Conservation (phyloP, 2,329 filamentous ascomycete species). For the Plectosphaerella cucumerina region DNA sequence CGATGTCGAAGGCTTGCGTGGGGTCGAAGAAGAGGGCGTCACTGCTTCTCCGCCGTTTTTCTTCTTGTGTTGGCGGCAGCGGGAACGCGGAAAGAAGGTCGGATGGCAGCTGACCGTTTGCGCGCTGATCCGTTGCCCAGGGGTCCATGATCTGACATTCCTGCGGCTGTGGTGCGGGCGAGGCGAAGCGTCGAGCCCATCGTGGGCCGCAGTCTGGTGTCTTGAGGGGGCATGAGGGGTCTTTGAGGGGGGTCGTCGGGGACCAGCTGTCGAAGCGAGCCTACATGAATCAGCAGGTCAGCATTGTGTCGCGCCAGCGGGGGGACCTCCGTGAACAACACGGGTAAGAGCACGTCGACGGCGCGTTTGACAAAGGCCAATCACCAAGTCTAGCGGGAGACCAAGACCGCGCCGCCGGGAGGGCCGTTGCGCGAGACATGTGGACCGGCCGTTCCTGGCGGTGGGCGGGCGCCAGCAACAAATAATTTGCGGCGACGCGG, state of each 20-base stretch:
- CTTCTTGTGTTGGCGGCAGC: slow-evolving; percentile 15
- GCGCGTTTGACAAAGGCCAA: neutral
- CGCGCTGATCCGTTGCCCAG: slow-evolving; percentile 24
- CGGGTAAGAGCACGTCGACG: neutral
- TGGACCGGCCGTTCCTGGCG: too few species aligned
- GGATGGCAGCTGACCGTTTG: slow-evolving; percentile 18
- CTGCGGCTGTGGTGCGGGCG: slow-evolving; percentile 7
- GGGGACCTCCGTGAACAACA: neutral
- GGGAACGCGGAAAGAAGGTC: slow-evolving; percentile 15
- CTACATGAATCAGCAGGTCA: slow-evolving; percentile 11
- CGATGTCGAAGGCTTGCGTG: slow-evolving; percentile 41
- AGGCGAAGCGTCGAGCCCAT: slow-evolving; percentile 26
- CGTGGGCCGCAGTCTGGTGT: slow-evolving; percentile 27
- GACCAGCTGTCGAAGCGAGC: slow-evolving; percentile 4
- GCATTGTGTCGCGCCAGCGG: slow-evolving; percentile 2
- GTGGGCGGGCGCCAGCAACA: too few species aligned
- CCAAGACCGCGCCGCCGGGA: neutral
- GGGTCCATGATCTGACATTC: slow-evolving; percentile 23
- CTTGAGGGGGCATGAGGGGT: slow-evolving; percentile 19
- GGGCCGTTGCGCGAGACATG: slow-evolving; percentile 5
- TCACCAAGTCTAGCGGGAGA: neutral
- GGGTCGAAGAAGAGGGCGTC: slow-evolving; percentile 41
- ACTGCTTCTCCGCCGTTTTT: slow-evolving; percentile 12
- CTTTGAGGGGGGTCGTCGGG: slow-evolving; percentile 1
- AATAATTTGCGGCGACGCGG: slow-evolving; percentile 1